Percentiles rank a stretch among this genome's conserved stretches.
Conservation (phyloP, 177 flowering plant genomes). For the Telopea speciosissima region DNA sequence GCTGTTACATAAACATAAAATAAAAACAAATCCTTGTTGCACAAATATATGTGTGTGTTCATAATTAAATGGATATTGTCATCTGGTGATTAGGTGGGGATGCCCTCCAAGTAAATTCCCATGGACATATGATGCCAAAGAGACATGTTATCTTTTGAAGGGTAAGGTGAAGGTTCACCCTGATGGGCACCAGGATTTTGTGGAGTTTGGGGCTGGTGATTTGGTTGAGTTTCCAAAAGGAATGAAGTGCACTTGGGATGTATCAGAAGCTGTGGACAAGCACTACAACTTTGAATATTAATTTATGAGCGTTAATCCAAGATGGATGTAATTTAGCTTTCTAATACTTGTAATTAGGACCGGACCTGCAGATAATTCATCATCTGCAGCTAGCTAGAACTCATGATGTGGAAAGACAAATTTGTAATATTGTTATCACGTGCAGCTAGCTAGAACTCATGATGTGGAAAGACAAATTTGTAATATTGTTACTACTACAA, state of each 20-base stretch:
- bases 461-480: too few relatives aligned
- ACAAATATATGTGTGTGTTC: not conserved
- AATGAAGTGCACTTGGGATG: conserved; percentile 96
- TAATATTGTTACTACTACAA: too few relatives aligned
- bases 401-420: too few relatives aligned
- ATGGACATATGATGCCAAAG: conserved; percentile 69
- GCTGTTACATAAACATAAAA: not conserved
- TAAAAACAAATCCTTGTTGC: not conserved
- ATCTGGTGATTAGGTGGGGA: conserved; percentile 60
- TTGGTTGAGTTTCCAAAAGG: conserved; percentile 84
- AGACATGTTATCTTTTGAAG: conserved; percentile 73
- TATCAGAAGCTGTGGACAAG: conserved; percentile 79
- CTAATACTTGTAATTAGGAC: not conserved
- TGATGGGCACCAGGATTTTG: conserved; percentile 56
- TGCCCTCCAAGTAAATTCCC: conserved; percentile 91
- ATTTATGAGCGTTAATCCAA: too few relatives aligned
- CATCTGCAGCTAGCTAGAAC: too few relatives aligned
- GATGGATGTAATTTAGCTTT: not conserved
- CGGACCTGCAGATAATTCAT: too few relatives aligned
- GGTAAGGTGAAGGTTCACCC: conserved; percentile 88
- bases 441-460: too few relatives aligned
- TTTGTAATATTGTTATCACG: too few relatives aligned
- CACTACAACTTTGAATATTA: conserved; percentile 68
- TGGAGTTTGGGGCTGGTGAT: conserved; percentile 88
- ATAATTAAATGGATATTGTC: not conserved